These are phyloP conservation scores for Aschersonia sp. DNA, from an alignment of 2,329 filamentous ascomycete genomes.

Conservation along the genomic window DNA sequence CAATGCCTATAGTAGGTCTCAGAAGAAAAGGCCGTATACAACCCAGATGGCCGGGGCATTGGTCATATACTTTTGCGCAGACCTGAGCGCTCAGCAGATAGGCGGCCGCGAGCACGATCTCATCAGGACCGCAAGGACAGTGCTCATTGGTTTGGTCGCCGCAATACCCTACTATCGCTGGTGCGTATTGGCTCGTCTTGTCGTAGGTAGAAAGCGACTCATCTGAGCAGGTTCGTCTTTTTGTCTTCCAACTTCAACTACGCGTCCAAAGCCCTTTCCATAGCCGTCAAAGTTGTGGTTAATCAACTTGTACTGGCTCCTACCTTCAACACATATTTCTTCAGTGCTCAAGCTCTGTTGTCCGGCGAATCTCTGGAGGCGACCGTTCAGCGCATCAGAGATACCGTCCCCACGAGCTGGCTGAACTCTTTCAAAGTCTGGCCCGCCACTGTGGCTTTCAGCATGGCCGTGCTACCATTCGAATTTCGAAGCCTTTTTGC, in stretches of 20 bases:
- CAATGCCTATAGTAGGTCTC: slow-evolving; percentile 53
- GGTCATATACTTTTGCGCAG: slow-evolving; percentile 65
- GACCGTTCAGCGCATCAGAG: slow-evolving; percentile 53
- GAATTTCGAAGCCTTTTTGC: slow-evolving; percentile 72
- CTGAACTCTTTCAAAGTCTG: slow-evolving; percentile 75
- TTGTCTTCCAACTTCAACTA: slow-evolving; percentile 78
- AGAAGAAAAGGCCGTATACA: slow-evolving; percentile 57
- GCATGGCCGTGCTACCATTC: slow-evolving; percentile 67
- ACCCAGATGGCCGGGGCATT: slow-evolving; percentile 67
- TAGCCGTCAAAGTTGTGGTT: slow-evolving; percentile 63
- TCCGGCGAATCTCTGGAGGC: slow-evolving; percentile 51
- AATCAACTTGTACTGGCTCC: slow-evolving; percentile 76
- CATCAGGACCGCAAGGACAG: slow-evolving; percentile 51
- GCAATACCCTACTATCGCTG: slow-evolving; percentile 73
- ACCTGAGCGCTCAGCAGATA: slow-evolving; percentile 64
- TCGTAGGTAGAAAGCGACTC: not conserved
- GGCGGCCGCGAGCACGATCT: slow-evolving; percentile 50
- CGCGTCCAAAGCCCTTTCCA: slow-evolving; percentile 52
- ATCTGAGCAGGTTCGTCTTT: slow-evolving; percentile 53
- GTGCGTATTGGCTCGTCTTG: slow-evolving; percentile 29
- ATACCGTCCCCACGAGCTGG: slow-evolving; percentile 64
- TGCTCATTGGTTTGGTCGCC: slow-evolving; percentile 58
- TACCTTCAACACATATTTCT: slow-evolving; percentile 71
- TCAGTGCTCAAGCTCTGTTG: slow-evolving; percentile 63
- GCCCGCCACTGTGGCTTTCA: slow-evolving; percentile 78